A percentile compares a stretch with the other conserved stretches of the same genome.
Evolutionary conservation across 2,329 filamentous ascomycete species (phyloP).

Genomic region (Plectosphaerella cucumerina): DNA sequence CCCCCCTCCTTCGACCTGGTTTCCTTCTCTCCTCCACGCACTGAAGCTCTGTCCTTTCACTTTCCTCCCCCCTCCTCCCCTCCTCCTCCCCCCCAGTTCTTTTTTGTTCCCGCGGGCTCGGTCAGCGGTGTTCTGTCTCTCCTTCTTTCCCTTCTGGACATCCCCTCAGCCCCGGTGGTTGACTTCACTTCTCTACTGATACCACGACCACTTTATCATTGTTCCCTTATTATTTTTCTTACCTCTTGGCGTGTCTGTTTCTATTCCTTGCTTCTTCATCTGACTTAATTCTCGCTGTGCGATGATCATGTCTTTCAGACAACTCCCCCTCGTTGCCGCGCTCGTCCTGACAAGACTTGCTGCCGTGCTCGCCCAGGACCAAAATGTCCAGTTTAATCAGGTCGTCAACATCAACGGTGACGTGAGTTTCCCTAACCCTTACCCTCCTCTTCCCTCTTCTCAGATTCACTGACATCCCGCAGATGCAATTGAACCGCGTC

Average conservation of each 20-base stretch:
- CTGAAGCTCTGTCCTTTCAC: conserved; percentile 9
- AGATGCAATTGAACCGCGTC: conserved; percentile 16
- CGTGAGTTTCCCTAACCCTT: conserved; percentile 13
- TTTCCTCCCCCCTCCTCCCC: background rate
- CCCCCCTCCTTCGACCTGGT: background rate
- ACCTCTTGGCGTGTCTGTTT: background rate
- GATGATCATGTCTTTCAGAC: conserved; percentile 15
- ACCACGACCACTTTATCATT: background rate
- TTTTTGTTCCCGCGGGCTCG: conserved; percentile 9
- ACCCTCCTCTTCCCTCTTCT: background rate
- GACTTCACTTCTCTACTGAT: background rate
- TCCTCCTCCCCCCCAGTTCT: background rate
- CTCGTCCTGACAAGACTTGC: conserved; percentile 8
- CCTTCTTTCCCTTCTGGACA: conserved; percentile 7
- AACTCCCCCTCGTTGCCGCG: conserved; percentile 9
- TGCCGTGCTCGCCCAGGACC: conserved; percentile 11
- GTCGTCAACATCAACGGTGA: conserved; percentile 16
- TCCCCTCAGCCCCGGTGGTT: conserved; percentile 5
- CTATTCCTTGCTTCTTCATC: too few relatives aligned
- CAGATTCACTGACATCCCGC: background rate
- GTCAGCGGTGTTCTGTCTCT: conserved; percentile 12
- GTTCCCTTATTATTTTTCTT: background rate
- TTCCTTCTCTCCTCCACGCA: background rate
- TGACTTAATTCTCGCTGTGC: conserved; percentile 8
- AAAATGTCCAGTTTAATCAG: conserved; percentile 15